phyloP scores from a whole-genome alignment of 2,329 filamentous ascomycete species.

The Stachybotrys echinatus region DNA sequence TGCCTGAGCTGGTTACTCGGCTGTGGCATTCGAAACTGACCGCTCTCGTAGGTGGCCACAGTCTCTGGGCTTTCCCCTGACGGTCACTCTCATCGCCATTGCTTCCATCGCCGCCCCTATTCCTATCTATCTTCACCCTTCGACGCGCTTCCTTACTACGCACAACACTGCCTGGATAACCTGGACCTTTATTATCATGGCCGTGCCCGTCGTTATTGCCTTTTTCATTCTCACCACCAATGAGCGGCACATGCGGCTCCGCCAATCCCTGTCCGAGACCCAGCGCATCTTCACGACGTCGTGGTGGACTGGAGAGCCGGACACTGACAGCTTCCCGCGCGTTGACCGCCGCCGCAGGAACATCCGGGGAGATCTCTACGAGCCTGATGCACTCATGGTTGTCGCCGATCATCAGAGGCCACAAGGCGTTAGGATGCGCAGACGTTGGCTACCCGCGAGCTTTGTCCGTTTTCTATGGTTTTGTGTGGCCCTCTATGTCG shows the following conservation, averaged over 20 bases:
- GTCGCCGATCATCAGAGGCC: conserved; percentile 15
- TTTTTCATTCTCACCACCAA: conserved; percentile 59
- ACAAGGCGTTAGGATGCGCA: conserved; percentile 35
- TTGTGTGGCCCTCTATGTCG: conserved; percentile 57
- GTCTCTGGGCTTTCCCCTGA: conserved; percentile 59
- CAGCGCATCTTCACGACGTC: conserved; percentile 62
- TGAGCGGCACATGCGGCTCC: conserved; percentile 57
- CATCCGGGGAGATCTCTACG: conserved; percentile 28
- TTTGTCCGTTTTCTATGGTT: conserved; percentile 68
- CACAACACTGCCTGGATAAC: conserved; percentile 66
- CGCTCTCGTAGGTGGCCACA: conserved; percentile 49
- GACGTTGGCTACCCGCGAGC: conserved; percentile 57
- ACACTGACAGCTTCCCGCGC: conserved; percentile 38
- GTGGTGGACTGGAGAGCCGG: conserved; percentile 59
- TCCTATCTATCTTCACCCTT: conserved; percentile 51
- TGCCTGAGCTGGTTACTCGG: background rate
- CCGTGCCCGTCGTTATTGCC: conserved; percentile 61
- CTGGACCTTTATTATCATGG: conserved; percentile 67
- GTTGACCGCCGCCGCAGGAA: conserved; percentile 37
- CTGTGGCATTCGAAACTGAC: background rate
- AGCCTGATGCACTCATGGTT: conserved; percentile 26
- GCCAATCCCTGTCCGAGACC: conserved; percentile 58
- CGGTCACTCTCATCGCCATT: conserved; percentile 54
- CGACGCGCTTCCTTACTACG: conserved; percentile 46
- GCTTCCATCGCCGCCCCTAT: conserved; percentile 56